These are phyloP conservation scores for Rhynchospora pubera DNA, from an alignment of 176 grass and related monocot species.

Conservation along the genomic window DNA sequence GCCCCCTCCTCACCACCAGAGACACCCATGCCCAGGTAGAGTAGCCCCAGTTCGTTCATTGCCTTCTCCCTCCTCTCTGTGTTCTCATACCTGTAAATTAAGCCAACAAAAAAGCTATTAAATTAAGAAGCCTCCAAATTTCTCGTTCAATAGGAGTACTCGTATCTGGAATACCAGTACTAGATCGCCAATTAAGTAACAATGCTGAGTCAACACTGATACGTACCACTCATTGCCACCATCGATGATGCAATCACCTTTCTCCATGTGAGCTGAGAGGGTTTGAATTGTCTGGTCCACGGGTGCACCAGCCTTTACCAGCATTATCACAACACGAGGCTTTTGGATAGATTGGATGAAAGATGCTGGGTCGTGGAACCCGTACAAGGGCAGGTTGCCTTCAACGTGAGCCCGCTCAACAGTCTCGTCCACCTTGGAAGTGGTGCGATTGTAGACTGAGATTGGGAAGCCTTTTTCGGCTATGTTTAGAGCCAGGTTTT, in stretches of 20 bases:
- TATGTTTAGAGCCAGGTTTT: slow-evolving; percentile 77
- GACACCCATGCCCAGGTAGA: slow-evolving; percentile 79
- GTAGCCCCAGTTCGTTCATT: slow-evolving; percentile 54
- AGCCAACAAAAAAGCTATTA: slow-evolving; percentile 1
- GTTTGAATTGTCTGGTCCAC: slow-evolving; percentile 79
- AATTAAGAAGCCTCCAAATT: neutral
- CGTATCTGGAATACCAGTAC: neutral
- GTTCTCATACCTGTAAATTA: slow-evolving; percentile 46
- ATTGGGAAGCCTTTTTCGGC: slow-evolving; percentile 83
- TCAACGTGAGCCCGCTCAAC: slow-evolving; percentile 50
- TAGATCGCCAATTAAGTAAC: neutral
- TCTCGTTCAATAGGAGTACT: neutral
- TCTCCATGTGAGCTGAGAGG: slow-evolving; percentile 55
- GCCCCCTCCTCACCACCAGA: slow-evolving; percentile 78
- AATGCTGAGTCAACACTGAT: neutral
- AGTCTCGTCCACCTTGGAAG: slow-evolving; percentile 76
- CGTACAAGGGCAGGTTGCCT: slow-evolving; percentile 62
- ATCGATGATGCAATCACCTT: slow-evolving; percentile 68
- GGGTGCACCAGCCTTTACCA: slow-evolving; percentile 73
- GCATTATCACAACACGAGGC: slow-evolving; percentile 68
- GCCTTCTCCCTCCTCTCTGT: slow-evolving; percentile 86
- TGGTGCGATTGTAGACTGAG: slow-evolving; percentile 77
- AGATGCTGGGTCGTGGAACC: slow-evolving; percentile 53
- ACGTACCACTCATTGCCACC: slow-evolving; percentile 75
- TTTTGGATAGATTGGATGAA: slow-evolving; percentile 81